Evolutionary conservation across 78 protist genomes (phyloP).

Genomic region (Bodo saltans): DNA sequence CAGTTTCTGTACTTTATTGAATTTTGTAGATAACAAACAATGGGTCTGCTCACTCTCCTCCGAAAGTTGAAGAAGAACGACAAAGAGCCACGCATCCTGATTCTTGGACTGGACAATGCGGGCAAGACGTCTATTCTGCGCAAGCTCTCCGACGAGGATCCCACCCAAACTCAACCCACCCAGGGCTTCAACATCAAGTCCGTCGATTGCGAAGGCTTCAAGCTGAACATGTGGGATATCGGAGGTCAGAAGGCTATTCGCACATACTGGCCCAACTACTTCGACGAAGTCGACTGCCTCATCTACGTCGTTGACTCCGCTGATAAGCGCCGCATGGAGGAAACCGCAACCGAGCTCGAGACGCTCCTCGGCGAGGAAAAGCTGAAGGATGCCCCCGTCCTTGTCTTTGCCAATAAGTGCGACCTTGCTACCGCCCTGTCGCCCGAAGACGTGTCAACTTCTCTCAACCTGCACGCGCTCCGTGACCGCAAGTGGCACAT

Average conservation of each 20-base stretch:
- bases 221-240: slow-evolving; percentile 84
- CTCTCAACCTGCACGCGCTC: slow-evolving; percentile 32
- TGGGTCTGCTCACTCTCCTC: slow-evolving; percentile 67
- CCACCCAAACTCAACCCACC: slow-evolving; percentile 67
- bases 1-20: no score
- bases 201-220: slow-evolving; percentile 56
- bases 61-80: slow-evolving; percentile 45
- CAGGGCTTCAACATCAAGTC: slow-evolving; percentile 86
- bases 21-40: slow-evolving; percentile 2
- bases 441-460: slow-evolving; percentile 36
- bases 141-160: slow-evolving; percentile 53
- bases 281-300: slow-evolving; percentile 84
- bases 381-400: slow-evolving; percentile 37
- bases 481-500: slow-evolving; percentile 45
- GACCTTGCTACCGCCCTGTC: slow-evolving; percentile 56
- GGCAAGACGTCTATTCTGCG: slow-evolving; percentile 64
- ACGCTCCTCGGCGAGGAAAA: slow-evolving; percentile 74
- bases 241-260: slow-evolving; percentile 85
- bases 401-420: slow-evolving; percentile 72
- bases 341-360: slow-evolving; percentile 66
- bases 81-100: slow-evolving; percentile 62
- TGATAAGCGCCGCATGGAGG: slow-evolving; percentile 82
- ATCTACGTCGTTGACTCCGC: slow-evolving; percentile 97
- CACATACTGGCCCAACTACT: slow-evolving; percentile 79
- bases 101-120: slow-evolving; percentile 86